phyloP scores from a whole-genome alignment of 768 basidiomycete genomes.

The Phaffia australis region DNA sequence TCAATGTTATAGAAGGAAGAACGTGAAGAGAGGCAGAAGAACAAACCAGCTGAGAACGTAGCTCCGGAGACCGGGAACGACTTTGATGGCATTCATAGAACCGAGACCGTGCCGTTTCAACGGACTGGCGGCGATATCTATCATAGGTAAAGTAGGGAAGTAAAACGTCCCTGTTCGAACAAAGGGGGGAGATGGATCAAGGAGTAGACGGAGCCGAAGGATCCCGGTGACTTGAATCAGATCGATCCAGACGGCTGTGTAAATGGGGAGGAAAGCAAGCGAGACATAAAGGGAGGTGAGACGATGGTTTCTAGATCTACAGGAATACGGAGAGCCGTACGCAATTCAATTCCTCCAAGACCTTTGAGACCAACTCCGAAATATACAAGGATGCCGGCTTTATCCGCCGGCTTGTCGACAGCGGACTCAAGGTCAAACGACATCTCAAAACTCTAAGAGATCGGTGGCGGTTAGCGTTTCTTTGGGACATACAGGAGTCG shows the following conservation, averaged over 20 bases:
- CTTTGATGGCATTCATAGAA: constrained; percentile 36
- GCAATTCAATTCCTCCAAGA: constrained; percentile 34
- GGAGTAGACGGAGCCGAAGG: constrained; percentile 34
- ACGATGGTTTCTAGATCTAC: neutral
- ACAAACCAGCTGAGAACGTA: constrained; percentile 24
- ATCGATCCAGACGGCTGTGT: constrained; percentile 36
- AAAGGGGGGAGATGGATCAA: constrained; percentile 38
- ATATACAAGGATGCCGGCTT: constrained; percentile 26
- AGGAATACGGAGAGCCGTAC: constrained; percentile 20
- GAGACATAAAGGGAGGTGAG: neutral
- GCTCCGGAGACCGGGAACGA: constrained; percentile 34
- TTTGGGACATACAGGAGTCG: neutral
- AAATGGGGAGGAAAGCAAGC: neutral
- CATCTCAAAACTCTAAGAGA: constrained; percentile 35
- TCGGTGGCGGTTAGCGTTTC: constrained; percentile 2
- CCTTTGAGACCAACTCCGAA: constrained; percentile 38
- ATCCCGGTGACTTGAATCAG: constrained; percentile 35
- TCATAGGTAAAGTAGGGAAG: constrained; percentile 35
- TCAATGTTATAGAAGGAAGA: neutral
- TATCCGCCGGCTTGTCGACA: constrained; percentile 21
- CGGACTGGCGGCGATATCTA: constrained; percentile 38
- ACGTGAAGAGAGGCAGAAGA: too few relatives aligned
- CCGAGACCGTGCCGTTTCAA: constrained; percentile 29
- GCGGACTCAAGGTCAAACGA: constrained; percentile 33
- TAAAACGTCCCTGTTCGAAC: constrained; percentile 35